Percentiles rank a stretch among this genome's conserved stretches.
These are phyloP conservation scores for Trichoderma sp. DNA, from an alignment of 2,329 filamentous ascomycete species.

Conservation along the genomic window DNA sequence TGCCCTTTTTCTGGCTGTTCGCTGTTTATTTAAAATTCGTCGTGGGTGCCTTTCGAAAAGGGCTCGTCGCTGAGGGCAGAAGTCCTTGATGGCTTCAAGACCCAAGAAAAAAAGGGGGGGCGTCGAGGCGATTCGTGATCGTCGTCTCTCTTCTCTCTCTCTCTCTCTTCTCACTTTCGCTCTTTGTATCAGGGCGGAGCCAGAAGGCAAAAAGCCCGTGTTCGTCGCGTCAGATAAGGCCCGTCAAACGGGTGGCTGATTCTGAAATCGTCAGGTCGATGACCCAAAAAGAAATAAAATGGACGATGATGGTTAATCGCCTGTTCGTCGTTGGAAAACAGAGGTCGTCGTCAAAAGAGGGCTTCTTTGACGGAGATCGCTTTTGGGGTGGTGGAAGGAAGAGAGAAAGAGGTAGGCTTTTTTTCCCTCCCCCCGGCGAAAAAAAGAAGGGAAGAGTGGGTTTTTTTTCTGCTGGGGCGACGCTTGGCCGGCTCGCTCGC, in stretches of 20 bases:
- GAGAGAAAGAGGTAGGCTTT: conserved; percentile 29
- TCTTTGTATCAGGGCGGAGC: conserved; percentile 13
- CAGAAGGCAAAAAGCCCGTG: not conserved
- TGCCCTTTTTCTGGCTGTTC: not conserved
- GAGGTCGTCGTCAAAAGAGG: conserved; percentile 17
- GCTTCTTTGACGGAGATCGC: conserved; percentile 14
- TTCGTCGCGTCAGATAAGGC: conserved; percentile 28
- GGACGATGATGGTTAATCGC: conserved; percentile 28
- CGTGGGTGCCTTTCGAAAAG: conserved; percentile 38
- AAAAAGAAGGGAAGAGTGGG: conserved; percentile 27
- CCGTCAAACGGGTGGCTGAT: conserved; percentile 3
- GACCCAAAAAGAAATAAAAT: not conserved
- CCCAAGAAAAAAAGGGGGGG: not conserved
- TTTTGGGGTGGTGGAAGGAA: conserved; percentile 14
- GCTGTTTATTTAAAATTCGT: conserved; percentile 31
- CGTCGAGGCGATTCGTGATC: conserved; percentile 4
- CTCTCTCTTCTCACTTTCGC: not conserved
- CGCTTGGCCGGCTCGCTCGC: conserved; percentile 24
- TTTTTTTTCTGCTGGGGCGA: conserved; percentile 26
- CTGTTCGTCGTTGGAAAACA: conserved; percentile 27
- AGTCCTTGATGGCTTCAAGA: conserved; percentile 31
- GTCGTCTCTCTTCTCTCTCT: conserved; percentile 6
- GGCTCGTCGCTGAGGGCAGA: conserved; percentile 6
- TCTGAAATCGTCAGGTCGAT: not conserved
- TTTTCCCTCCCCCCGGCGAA: conserved; percentile 25